phyloP scores from a whole-genome alignment of 1,284 basidiomycete genomes.

The Bondarzewia mesenterica region DNA sequence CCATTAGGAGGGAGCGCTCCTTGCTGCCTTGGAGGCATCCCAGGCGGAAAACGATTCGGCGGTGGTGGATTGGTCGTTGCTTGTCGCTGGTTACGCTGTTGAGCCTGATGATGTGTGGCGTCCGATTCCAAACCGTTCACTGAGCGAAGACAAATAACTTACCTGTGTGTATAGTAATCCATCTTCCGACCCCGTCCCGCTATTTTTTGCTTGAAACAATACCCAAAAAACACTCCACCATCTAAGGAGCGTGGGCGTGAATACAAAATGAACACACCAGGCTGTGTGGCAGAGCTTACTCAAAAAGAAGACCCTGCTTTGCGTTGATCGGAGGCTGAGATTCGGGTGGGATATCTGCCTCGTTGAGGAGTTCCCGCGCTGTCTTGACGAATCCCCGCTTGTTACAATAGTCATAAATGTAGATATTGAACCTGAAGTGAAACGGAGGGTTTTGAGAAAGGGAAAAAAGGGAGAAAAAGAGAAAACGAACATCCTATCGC shows the following conservation, averaged over 20 bases:
- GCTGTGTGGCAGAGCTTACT: constrained; percentile 31
- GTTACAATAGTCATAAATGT: constrained; percentile 74
- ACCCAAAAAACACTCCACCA: constrained; percentile 89
- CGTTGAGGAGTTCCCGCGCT: constrained; percentile 50
- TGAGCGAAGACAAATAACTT: constrained; percentile 17
- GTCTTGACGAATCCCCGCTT: constrained; percentile 71
- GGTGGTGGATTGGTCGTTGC: constrained; percentile 13
- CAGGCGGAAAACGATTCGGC: constrained; percentile 22
- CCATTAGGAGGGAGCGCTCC: constrained; percentile 15
- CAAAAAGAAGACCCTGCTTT: constrained; percentile 71
- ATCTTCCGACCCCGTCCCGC: constrained; percentile 51
- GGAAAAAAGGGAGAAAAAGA: constrained; percentile 2
- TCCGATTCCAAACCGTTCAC: constrained; percentile 15
- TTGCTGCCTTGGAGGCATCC: constrained; percentile 18
- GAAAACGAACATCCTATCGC: constrained; percentile 41
- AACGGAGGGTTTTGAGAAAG: not conserved
- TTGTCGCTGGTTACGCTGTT: constrained; percentile 22
- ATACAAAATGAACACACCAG: not conserved
- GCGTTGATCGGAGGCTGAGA: constrained; percentile 70
- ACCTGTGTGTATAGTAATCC: constrained; percentile 67
- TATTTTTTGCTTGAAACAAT: constrained; percentile 69
- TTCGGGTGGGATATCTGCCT: constrained; percentile 55
- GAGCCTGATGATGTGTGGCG: constrained; percentile 34
- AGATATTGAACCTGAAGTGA: constrained; percentile 68
- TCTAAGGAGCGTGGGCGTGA: constrained; percentile 26